Evolutionary conservation across 768 basidiomycete species (phyloP).

Genomic region (Kwoniella pini): DNA sequence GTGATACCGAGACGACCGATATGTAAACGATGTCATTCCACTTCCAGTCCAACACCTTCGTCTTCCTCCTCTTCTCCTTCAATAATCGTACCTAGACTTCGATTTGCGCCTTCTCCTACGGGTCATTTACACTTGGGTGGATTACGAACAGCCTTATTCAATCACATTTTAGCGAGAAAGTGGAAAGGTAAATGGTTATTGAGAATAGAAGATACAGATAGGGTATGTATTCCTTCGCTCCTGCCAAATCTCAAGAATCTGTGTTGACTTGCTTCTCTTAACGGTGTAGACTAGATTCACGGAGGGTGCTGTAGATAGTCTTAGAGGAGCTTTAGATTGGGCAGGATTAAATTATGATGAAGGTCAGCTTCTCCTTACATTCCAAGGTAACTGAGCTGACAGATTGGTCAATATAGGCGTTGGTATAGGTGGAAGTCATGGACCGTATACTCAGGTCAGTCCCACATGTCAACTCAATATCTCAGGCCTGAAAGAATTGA

Average conservation of each 20-base stretch:
- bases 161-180: conserved; percentile 80
- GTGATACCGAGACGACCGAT: background rate
- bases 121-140: conserved; percentile 93
- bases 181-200: conserved; percentile 85
- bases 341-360: conserved; percentile 88
- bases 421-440: conserved; percentile 69
- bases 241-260: background rate
- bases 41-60: background rate
- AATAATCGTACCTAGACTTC: conserved; percentile 59
- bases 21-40: conserved; percentile 18
- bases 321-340: conserved; percentile 77
- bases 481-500: no score
- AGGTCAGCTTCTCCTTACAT: conserved; percentile 67
- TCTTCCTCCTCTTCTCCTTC: background rate
- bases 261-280: no score
- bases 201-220: conserved; percentile 92
- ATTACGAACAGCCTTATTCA: conserved; percentile 88
- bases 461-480: no score
- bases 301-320: conserved; percentile 78
- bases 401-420: conserved; percentile 63
- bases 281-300: conserved; percentile 14
- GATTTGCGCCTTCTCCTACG: conserved; percentile 97
- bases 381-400: background rate
- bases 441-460: conserved; percentile 81
- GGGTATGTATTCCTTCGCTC: conserved; percentile 62